Evolutionary conservation across 148 eudicot species (phyloP).

Genomic region (Spergularia marina): DNA sequence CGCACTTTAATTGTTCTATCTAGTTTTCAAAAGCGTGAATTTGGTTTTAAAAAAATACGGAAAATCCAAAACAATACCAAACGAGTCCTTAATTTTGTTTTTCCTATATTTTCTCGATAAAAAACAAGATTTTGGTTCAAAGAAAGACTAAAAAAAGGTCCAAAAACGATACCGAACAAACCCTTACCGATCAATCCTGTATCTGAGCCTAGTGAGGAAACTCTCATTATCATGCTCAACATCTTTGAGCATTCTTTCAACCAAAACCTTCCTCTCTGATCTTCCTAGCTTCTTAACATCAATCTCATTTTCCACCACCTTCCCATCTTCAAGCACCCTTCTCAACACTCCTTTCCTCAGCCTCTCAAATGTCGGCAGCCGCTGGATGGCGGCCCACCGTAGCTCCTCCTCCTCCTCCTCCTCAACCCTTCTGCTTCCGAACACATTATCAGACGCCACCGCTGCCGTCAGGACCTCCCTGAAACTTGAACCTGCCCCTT

Average conservation of each 20-base stretch:
- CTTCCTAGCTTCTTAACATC: constrained; percentile 37
- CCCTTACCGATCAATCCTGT: constrained; percentile 41
- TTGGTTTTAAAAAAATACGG: too few relatives aligned
- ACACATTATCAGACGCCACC: constrained; percentile 16
- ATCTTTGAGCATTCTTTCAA: constrained; percentile 41
- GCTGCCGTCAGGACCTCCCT: constrained; percentile 22
- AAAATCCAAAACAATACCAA: too few relatives aligned
- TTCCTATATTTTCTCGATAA: too few relatives aligned
- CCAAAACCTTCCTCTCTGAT: constrained; percentile 40
- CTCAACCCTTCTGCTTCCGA: constrained; percentile 27
- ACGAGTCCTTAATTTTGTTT: too few relatives aligned
- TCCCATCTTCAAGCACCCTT: constrained; percentile 43
- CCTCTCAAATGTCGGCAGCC: constrained; percentile 54
- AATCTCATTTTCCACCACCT: constrained; percentile 34
- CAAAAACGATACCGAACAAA: background rate
- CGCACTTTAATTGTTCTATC: too few relatives aligned
- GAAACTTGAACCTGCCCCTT: constrained; percentile 23
- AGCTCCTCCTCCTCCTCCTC: constrained; percentile 66
- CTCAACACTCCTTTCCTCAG: constrained; percentile 52
- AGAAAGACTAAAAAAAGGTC: too few relatives aligned
- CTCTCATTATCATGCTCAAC: constrained; percentile 51
- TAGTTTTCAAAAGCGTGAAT: too few relatives aligned
- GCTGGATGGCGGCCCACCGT: constrained; percentile 66
- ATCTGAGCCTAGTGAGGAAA: constrained; percentile 41
- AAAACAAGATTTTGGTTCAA: too few relatives aligned